Evolutionary conservation across 768 basidiomycete species (phyloP).

Genomic region (Amanita fuliginea): DNA sequence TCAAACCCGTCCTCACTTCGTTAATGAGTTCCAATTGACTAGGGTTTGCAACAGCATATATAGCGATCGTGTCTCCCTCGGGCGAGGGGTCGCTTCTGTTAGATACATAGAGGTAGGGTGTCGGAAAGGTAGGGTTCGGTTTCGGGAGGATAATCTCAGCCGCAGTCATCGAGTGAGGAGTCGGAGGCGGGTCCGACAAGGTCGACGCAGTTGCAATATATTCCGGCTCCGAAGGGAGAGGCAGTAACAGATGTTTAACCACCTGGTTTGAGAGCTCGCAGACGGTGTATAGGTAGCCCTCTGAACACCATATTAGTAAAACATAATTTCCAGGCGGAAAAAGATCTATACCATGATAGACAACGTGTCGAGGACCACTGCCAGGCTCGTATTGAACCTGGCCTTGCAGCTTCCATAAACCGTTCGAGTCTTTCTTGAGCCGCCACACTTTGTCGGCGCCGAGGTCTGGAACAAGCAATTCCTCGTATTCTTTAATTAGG

Average conservation of each 20-base stretch:
- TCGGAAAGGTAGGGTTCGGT: slow-evolving; percentile 39
- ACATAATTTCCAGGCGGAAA: not conserved
- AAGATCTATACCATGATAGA: slow-evolving; percentile 39
- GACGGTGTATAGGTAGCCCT: slow-evolving; percentile 51
- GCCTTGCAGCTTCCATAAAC: slow-evolving; percentile 38
- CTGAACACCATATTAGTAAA: slow-evolving; percentile 21
- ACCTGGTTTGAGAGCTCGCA: slow-evolving; percentile 56
- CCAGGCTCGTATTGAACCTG: slow-evolving; percentile 41
- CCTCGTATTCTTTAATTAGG: slow-evolving; percentile 34
- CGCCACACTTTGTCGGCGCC: slow-evolving; percentile 62
- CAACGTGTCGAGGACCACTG: slow-evolving; percentile 63
- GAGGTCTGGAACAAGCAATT: slow-evolving; percentile 66
- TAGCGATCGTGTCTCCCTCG: slow-evolving; percentile 62
- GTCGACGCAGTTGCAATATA: slow-evolving; percentile 37
- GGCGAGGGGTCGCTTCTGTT: slow-evolving; percentile 66
- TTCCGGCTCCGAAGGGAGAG: slow-evolving; percentile 27
- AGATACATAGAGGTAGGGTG: slow-evolving; percentile 56
- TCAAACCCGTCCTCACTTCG: slow-evolving; percentile 60
- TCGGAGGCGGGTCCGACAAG: slow-evolving; percentile 32
- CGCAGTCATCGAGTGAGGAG: slow-evolving; percentile 43
- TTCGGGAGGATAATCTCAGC: slow-evolving; percentile 59
- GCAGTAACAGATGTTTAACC: slow-evolving; percentile 40
- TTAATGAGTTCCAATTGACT: slow-evolving; percentile 31
- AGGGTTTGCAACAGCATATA: slow-evolving; percentile 42
- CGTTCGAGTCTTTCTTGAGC: slow-evolving; percentile 30